Conservation (phyloP, 345 rosid species). For the Gossypium thurberi region DNA sequence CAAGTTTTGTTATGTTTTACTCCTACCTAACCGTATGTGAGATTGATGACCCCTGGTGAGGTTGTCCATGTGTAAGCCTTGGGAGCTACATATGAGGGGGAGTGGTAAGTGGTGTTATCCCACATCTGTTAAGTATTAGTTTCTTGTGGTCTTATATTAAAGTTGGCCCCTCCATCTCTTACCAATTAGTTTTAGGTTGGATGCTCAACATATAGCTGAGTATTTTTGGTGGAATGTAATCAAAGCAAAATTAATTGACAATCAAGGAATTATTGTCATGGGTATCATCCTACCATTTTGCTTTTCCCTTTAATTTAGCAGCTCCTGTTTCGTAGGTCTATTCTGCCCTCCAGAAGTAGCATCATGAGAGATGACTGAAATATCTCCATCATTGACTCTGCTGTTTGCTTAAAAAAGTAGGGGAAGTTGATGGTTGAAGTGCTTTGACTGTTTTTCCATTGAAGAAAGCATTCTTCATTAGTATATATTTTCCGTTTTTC, state of each 20-base stretch:
- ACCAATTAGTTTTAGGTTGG: too few relatives aligned
- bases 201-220: background rate
- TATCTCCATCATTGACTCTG: background rate
- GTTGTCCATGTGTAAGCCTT: background rate
- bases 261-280: background rate
- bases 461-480: background rate
- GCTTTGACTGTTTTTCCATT: background rate
- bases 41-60: background rate
- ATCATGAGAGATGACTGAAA: background rate
- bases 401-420: background rate
- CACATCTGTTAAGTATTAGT: background rate
- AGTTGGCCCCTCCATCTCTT: too few relatives aligned
- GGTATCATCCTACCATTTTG: background rate
- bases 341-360: background rate
- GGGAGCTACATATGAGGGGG: background rate
- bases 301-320: background rate
- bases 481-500: background rate
- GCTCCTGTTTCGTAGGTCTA: background rate
- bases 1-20: background rate
- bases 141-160: too few relatives aligned
- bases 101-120: background rate
- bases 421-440: background rate
- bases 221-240: background rate
- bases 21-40: background rate
- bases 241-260: background rate